These are phyloP conservation scores for Hippophae rhamnoides DNA, from an alignment of 306 rosid species.

Conservation along the genomic window DNA sequence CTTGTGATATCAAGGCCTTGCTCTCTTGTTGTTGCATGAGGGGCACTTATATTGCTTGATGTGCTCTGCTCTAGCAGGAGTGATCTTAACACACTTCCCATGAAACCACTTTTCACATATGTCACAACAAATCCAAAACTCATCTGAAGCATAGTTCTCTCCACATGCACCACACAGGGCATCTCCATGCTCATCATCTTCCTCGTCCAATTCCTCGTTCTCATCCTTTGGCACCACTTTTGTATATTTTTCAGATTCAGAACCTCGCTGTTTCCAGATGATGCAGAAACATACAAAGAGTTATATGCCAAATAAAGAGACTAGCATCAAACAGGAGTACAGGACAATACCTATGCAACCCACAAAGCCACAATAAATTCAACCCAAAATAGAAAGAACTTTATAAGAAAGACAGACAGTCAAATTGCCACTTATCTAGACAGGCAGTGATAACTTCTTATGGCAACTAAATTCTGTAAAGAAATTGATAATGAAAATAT, in stretches of 20 bases:
- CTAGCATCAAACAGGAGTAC: neutral
- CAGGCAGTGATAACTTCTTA: too few species aligned
- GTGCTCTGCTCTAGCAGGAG: conserved; percentile 58
- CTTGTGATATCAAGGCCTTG: conserved; percentile 38
- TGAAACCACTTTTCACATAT: conserved; percentile 59
- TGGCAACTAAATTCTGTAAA: too few species aligned
- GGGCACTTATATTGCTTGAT: conserved; percentile 68
- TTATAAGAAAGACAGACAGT: too few species aligned
- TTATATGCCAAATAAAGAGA: conserved; percentile 3
- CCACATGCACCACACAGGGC: conserved; percentile 55
- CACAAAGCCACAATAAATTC: too few species aligned
- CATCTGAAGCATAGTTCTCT: conserved; percentile 39
- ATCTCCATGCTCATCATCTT: conserved; percentile 42
- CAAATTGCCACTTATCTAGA: too few species aligned
- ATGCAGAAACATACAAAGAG: neutral
- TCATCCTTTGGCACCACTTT: conserved; percentile 37
- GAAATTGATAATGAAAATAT: too few species aligned
- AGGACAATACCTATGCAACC: too few species aligned
- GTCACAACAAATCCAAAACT: conserved; percentile 64
- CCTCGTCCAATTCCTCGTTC: conserved; percentile 40
- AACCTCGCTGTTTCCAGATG: conserved; percentile 31
- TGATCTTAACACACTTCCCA: conserved; percentile 57
- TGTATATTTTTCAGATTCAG: conserved; percentile 29
- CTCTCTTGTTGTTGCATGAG: conserved; percentile 55
- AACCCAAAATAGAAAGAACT: too few species aligned